phyloP scores from a whole-genome alignment of 2,329 filamentous ascomycete genomes.

The Cryphonectria carpinicola region DNA sequence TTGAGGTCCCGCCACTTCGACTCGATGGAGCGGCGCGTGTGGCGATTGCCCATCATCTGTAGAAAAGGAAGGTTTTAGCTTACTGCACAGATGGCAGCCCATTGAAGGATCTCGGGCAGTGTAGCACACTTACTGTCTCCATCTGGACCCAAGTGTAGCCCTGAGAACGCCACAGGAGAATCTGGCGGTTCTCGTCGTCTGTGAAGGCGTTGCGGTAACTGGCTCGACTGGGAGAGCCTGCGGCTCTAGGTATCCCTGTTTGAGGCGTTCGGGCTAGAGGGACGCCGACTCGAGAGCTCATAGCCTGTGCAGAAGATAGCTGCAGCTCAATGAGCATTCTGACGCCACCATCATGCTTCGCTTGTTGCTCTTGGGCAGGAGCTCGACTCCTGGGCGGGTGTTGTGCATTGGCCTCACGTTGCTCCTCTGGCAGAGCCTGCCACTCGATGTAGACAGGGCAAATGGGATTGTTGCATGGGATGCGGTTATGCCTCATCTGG shows the following conservation, averaged over 20 bases:
- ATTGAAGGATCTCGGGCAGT: background rate
- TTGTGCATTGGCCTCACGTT: background rate
- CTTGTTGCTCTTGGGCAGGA: background rate
- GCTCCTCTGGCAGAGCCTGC: background rate
- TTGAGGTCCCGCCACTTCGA: slow-evolving; percentile 1
- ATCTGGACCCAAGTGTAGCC: background rate
- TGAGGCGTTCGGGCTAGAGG: background rate
- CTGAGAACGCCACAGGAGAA: background rate
- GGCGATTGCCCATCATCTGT: background rate
- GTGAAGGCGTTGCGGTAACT: background rate
- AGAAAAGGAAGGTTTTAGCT: background rate
- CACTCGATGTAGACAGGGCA: background rate
- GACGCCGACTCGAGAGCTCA: background rate
- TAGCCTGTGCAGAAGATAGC: background rate
- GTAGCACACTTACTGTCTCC: background rate
- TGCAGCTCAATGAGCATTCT: background rate
- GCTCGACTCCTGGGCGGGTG: background rate
- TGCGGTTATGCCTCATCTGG: background rate
- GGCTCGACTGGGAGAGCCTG: background rate
- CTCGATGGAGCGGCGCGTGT: background rate
- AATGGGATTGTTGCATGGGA: background rate
- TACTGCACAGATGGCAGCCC: background rate
- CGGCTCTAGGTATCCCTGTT: too few species aligned
- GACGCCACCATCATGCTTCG: background rate
- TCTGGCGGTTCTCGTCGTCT: background rate